Evolutionary conservation across 1,284 basidiomycete genomes (phyloP).

Genomic region (Moniliophthora roreri): DNA sequence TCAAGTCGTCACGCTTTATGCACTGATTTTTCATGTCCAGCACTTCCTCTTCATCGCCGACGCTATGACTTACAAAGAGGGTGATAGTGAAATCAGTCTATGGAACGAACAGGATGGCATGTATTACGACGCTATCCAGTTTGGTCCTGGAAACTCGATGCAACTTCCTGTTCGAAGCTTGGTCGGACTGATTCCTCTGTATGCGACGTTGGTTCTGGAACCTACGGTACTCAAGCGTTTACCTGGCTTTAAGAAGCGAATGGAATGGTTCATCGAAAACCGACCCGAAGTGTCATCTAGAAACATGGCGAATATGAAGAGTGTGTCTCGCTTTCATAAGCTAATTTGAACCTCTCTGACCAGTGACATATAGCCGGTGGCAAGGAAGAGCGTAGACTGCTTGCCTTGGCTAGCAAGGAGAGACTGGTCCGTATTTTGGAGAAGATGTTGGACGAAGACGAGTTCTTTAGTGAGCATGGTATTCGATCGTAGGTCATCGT

Average conservation of each 20-base stretch:
- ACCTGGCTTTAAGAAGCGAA: constrained; percentile 96
- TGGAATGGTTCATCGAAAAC: constrained; percentile 99
- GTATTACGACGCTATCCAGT: constrained; percentile 97
- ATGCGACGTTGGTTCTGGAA: constrained; percentile 92
- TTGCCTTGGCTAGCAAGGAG: constrained; percentile 92
- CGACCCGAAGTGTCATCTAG: constrained; percentile 82
- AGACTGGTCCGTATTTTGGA: constrained; percentile 85
- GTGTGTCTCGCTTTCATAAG: constrained; percentile 34
- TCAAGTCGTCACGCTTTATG: background rate
- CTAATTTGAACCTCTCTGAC: constrained; percentile 8
- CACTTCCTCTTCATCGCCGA: constrained; percentile 97
- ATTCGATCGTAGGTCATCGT: constrained; percentile 79
- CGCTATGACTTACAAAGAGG: constrained; percentile 91
- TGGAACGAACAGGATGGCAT: constrained; percentile 98
- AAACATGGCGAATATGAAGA: constrained; percentile 97
- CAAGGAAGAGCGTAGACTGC: constrained; percentile 82
- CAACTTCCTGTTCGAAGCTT: constrained; percentile 92
- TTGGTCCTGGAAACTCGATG: constrained; percentile 81
- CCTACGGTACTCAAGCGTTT: constrained; percentile 86
- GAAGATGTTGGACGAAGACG: constrained; percentile 96
- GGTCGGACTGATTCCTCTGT: constrained; percentile 94
- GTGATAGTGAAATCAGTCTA: constrained; percentile 77
- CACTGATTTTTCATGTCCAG: constrained; percentile 34
- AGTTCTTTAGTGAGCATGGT: constrained; percentile 94
- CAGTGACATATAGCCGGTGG: constrained; percentile 55